These are phyloP conservation scores for Ceratocystis ficicola DNA, from an alignment of 2,329 filamentous ascomycete genomes.

Conservation along the genomic window DNA sequence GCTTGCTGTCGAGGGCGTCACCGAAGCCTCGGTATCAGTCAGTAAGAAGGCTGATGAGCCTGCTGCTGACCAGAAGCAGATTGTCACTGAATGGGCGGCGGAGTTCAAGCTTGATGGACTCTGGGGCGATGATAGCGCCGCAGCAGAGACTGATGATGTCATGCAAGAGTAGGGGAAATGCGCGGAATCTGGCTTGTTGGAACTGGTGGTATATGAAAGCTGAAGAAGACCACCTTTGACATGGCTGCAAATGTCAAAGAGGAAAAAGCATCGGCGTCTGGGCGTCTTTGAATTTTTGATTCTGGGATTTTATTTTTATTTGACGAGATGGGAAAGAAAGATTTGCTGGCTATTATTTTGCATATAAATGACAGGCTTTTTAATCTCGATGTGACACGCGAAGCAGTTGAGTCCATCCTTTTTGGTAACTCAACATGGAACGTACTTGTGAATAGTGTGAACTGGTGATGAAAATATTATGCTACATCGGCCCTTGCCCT, in stretches of 20 bases:
- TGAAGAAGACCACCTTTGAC: constrained; percentile 7
- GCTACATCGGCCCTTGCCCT: not conserved
- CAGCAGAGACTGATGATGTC: constrained; percentile 31
- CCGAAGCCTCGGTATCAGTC: constrained; percentile 25
- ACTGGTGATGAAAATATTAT: constrained; percentile 2
- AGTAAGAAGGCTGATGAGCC: constrained; percentile 35
- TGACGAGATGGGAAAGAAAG: constrained; percentile 19
- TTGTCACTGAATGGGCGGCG: constrained; percentile 84
- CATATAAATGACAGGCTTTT: constrained; percentile 12
- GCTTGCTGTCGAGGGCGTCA: constrained; percentile 40
- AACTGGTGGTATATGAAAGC: constrained; percentile 7
- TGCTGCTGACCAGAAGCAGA: constrained; percentile 61
- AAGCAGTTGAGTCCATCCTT: not conserved
- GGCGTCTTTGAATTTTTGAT: constrained; percentile 23
- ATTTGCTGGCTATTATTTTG: constrained; percentile 19
- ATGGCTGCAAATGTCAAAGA: constrained; percentile 2
- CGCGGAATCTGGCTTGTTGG: not conserved
- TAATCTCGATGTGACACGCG: not conserved
- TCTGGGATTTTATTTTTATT: constrained; percentile 23
- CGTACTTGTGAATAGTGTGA: not conserved
- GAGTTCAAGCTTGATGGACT: constrained; percentile 93
- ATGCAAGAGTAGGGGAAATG: constrained; percentile 39
- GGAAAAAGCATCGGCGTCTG: constrained; percentile 25
- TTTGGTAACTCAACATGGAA: not conserved
- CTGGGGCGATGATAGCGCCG: constrained; percentile 47